Percentiles rank a stretch among this genome's conserved stretches.
Evolutionary conservation across 352 stramenopile species (phyloP).

Genomic region (Phytophthora megakarya): DNA sequence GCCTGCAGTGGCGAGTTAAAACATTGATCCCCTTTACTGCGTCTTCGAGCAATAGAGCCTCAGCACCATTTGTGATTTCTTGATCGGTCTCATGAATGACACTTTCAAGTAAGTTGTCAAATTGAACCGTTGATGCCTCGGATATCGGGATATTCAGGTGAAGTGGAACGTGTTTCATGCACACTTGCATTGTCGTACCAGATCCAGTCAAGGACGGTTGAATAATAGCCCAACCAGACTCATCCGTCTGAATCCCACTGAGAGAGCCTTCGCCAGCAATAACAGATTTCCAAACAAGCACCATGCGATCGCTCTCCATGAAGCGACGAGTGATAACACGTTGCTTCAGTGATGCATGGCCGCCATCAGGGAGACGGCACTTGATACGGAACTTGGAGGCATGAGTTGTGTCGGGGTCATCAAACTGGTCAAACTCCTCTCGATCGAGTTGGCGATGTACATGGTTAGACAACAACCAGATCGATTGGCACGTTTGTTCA

Average conservation of each 20-base stretch:
- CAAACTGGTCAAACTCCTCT: not conserved
- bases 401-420: not conserved
- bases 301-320: not conserved
- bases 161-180: conserved; percentile 1
- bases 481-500: not conserved
- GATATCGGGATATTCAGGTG: not conserved
- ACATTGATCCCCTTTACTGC: not conserved
- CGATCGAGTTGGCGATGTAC: conserved; percentile 5
- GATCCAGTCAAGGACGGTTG: not conserved
- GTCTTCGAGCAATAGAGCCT: not conserved
- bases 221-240: conserved; percentile 3
- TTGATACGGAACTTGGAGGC: not conserved
- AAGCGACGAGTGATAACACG: not conserved
- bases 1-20: not conserved
- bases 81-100: not conserved
- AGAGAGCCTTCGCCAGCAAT: conserved; percentile 1
- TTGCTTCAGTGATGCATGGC: not conserved
- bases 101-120: not conserved
- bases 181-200: not conserved
- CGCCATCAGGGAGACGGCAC: not conserved
- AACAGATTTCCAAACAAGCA: not conserved
- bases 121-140: not conserved
- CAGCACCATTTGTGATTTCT: not conserved
- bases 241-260: conserved; percentile 2
- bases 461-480: not conserved